These are phyloP conservation scores for Carpinus viminea DNA, from an alignment of 306 rosid genomes.

Conservation along the genomic window DNA sequence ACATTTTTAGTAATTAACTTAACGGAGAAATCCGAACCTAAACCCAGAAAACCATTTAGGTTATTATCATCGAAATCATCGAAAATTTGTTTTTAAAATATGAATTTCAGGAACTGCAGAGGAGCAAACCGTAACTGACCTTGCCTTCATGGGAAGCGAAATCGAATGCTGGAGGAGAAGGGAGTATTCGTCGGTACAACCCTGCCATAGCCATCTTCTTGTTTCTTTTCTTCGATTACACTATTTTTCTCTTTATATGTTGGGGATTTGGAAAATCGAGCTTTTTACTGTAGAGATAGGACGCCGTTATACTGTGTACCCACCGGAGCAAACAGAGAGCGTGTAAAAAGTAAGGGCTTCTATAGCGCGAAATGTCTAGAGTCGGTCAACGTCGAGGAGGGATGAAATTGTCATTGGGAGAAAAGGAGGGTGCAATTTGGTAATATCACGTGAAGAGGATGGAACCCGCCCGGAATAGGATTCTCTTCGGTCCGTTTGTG, in stretches of 20 bases:
- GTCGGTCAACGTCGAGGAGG: no score
- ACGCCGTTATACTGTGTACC: not conserved
- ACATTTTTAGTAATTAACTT: not conserved
- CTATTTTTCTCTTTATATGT: no score
- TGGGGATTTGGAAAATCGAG: not conserved
- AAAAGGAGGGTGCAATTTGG: not conserved
- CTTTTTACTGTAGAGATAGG: not conserved
- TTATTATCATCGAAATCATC: not conserved
- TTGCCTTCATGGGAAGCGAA: conserved; percentile 81
- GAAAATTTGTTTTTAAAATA: not conserved
- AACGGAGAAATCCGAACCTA: not conserved
- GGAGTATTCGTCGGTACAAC: conserved; percentile 71
- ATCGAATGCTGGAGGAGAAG: conserved; percentile 89
- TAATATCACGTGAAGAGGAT: no score
- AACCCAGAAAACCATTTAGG: not conserved
- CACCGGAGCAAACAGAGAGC: no score
- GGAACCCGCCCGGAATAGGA: no score
- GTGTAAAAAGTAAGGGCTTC: not conserved
- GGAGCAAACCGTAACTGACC: conserved; percentile 35
- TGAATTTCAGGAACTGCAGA: not conserved
- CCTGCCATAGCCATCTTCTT: conserved; percentile 84
- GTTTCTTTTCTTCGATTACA: not conserved
- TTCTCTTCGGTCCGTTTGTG: no score
- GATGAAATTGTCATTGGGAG: not conserved
- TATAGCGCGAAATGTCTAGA: not conserved